Conservation (phyloP, 768 basidiomycete species). For the Myochromella boudieri region DNA sequence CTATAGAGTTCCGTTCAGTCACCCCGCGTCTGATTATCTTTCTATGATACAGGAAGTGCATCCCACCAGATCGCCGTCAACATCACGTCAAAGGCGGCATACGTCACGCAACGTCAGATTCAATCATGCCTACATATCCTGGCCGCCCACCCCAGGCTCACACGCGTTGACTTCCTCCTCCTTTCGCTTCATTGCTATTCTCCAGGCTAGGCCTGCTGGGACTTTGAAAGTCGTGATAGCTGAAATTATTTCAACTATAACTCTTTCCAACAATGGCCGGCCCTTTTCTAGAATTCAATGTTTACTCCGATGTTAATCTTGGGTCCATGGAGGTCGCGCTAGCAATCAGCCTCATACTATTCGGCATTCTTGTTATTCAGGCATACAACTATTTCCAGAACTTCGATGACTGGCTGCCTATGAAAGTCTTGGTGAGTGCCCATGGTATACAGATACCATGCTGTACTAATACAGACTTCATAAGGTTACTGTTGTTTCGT, state of each 20-base stretch:
- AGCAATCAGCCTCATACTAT: constrained; percentile 11
- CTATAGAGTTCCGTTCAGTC: too few relatives aligned
- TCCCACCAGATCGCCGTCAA: too few relatives aligned
- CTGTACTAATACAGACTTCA: not conserved
- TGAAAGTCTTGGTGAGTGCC: constrained; percentile 12
- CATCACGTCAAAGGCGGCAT: too few relatives aligned
- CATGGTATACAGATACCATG: not conserved
- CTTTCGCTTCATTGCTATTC: constrained; percentile 2
- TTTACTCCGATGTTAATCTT: constrained; percentile 4
- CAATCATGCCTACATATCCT: not conserved
- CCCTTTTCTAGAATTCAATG: too few relatives aligned
- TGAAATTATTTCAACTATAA: not conserved
- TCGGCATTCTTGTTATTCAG: constrained; percentile 10
- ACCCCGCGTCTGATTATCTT: too few relatives aligned
- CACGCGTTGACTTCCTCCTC: constrained; percentile 1
- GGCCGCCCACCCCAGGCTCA: not conserved
- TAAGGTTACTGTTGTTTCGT: constrained; percentile 7
- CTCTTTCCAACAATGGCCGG: too few relatives aligned
- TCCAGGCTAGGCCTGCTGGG: constrained; percentile 8
- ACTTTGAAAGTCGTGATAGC: constrained; percentile 12
- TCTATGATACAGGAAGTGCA: too few relatives aligned
- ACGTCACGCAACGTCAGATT: constrained; percentile 2
- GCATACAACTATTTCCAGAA: constrained; percentile 13
- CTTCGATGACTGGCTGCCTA: constrained; percentile 6
- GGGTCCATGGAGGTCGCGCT: constrained; percentile 14